These are phyloP conservation scores for Penicillium argentinense DNA, from an alignment of 495 filamentous ascomycete genomes.

Conservation along the genomic window DNA sequence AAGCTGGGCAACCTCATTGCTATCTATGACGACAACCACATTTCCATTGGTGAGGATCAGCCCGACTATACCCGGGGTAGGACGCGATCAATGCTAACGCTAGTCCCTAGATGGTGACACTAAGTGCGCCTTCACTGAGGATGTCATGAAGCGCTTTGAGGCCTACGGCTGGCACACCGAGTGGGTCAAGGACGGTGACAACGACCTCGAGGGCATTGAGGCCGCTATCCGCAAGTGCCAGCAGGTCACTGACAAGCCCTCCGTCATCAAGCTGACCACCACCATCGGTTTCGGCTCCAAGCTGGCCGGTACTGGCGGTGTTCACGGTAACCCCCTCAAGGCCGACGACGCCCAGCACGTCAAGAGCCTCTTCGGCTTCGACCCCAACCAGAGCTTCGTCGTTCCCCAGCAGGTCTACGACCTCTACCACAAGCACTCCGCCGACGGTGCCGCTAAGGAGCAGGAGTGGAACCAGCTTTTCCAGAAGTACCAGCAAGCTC, in stretches of 20 bases:
- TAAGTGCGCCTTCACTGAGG: constrained; percentile 94
- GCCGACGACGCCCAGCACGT: constrained; percentile 86
- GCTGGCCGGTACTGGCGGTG: constrained; percentile 87
- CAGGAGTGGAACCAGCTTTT: constrained; percentile 95
- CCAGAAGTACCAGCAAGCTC: constrained; percentile 75
- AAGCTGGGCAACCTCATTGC: constrained; percentile 96
- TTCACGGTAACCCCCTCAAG: constrained; percentile 95
- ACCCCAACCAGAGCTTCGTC: constrained; percentile 89
- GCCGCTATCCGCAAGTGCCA: constrained; percentile 81
- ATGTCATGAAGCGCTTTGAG: constrained; percentile 93
- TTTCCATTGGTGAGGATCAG: constrained; percentile 70
- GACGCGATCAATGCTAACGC: constrained; percentile 7
- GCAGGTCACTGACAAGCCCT: constrained; percentile 91
- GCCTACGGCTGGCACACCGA: constrained; percentile 95
- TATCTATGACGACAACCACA: constrained; percentile 98
- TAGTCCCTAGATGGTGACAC: constrained; percentile 77
- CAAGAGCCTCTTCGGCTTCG: constrained; percentile 93
- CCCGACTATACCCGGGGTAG: neutral
- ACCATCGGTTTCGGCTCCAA: constrained; percentile 97
- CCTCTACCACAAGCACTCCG: constrained; percentile 74
- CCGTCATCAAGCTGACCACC: constrained; percentile 94
- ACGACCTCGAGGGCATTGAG: constrained; percentile 86
- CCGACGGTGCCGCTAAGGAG: constrained; percentile 85
- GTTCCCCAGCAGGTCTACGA: constrained; percentile 97
- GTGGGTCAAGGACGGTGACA: constrained; percentile 85